A percentile compares a stretch with the other conserved stretches of the same genome.
These are phyloP conservation scores for Beta vulgaris DNA, from an alignment of 148 eudicot species.

Conservation along the genomic window DNA sequence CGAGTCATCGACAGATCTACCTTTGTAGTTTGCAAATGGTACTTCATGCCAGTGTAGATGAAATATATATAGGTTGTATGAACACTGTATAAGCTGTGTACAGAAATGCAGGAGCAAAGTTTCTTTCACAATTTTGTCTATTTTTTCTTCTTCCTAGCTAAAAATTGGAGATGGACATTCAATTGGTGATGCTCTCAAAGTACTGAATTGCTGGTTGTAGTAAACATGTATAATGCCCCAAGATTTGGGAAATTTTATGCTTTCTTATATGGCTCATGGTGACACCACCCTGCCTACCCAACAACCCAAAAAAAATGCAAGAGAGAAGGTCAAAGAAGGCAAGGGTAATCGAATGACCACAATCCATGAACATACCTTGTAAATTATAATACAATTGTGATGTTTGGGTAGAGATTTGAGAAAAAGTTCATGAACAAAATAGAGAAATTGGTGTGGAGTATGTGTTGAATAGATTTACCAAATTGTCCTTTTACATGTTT, in stretches of 20 bases:
- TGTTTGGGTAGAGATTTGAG: no score
- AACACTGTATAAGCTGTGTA: neutral
- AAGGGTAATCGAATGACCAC: no score
- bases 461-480: no score
- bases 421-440: no score
- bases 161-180: neutral
- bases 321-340: no score
- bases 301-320: no score
- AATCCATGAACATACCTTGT: no score
- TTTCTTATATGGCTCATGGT: neutral
- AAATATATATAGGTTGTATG: neutral
- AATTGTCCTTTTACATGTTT: no score
- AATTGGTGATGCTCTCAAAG: neutral
- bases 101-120: neutral
- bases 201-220: neutral
- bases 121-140: neutral
- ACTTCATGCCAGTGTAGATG: neutral
- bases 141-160: neutral
- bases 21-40: neutral
- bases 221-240: neutral
- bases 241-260: neutral
- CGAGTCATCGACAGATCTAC: neutral
- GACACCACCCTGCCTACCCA: no score
- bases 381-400: no score
- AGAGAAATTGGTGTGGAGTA: no score